A percentile compares a stretch with the other conserved stretches of the same genome.
Conservation (phyloP, 805 yeast species). For the Candida khao-thaluensis region DNA sequence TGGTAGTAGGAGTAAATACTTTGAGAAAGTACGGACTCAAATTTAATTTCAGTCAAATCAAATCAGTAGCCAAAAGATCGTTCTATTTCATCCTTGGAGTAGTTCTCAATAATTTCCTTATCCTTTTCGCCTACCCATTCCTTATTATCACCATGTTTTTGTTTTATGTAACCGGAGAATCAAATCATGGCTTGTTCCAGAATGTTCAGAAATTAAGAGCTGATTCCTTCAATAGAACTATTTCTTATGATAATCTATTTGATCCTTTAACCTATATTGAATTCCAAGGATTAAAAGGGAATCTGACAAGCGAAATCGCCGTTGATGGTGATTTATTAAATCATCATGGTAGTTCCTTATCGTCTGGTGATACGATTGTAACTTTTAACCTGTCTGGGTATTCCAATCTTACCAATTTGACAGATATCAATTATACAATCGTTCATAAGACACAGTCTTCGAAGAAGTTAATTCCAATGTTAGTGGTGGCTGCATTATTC, state of each 20-base stretch:
- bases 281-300: slow-evolving; percentile 1
- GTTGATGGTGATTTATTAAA: slow-evolving; percentile 5
- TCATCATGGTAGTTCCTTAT: background rate
- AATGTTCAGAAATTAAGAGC: slow-evolving; percentile 15
- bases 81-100: slow-evolving; percentile 30
- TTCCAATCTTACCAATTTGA: background rate
- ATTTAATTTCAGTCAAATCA: background rate
- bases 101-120: slow-evolving; percentile 29
- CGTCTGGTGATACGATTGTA: background rate
- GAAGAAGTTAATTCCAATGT: slow-evolving; percentile 3
- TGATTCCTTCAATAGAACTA: slow-evolving; percentile 25
- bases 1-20: slow-evolving; percentile 18
- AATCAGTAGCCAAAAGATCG: slow-evolving; percentile 6
- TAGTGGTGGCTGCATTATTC: slow-evolving; percentile 32
- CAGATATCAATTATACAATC: slow-evolving; percentile 2
- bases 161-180: slow-evolving; percentile 18
- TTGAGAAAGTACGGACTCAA: background rate
- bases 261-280: slow-evolving; percentile 15
- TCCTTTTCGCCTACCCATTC: slow-evolving; percentile 43
- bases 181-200: slow-evolving; percentile 15
- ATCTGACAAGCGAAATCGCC: background rate
- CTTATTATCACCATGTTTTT: slow-evolving; percentile 38
- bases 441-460: background rate
- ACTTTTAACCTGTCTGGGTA: background rate
- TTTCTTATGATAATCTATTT: slow-evolving; percentile 25